Base-by-base conservation (phyloP, 495 filamentous ascomycete genomes). In the Tetracladium setigerum region DNA sequence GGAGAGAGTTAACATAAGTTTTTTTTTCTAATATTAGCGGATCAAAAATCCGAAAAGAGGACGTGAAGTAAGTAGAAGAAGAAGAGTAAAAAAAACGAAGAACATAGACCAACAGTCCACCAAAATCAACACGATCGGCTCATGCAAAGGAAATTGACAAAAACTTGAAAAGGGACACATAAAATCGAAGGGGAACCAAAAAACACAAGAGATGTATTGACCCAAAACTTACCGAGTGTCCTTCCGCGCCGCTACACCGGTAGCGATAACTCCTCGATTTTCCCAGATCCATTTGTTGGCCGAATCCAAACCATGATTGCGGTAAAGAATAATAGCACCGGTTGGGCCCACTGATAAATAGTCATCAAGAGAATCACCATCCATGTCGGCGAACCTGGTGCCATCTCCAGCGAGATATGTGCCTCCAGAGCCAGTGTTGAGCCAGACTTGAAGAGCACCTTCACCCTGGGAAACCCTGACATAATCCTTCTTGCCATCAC, bases 401-500 rank as follows among this genome's bases (percentile, higher is more conserved):
- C 43, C 43, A 35, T 24, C 27, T 10, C 43, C 43, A 10, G 19
- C 33, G 4, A 40, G 5, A 17, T 40, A 44, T 30, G 41, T 44
- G 41, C 41, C 41, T 30, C 41, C 41, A 30, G 14, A 16, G 19
- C 41, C 41, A 14, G 30, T 44, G 14, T 44, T 50, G 13, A 45
- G 13, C 30, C 34, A 44, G 7, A 32, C 41, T 1, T 16, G 24
- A 8, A 49, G 17, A 14, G 27, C 22, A 2, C 46, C 46, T 9
- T 31, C 15, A 44, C 19, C 9, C 4, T 5, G 38, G 14, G 22
- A 12, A 5, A 43, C 24, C 41, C 15, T n/a, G 19, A 43, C 18
- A 22, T 43, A 43, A 14, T 43, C 41, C n/a, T 30, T 32, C 41
- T 32, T 43, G 7, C 41, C 41, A 32, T 43, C 41, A 24, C 41